Percentiles rank a stretch among this genome's conserved stretches.
phyloP scores from a whole-genome alignment of 768 basidiomycete species.

The Wakefieldia striispora region DNA sequence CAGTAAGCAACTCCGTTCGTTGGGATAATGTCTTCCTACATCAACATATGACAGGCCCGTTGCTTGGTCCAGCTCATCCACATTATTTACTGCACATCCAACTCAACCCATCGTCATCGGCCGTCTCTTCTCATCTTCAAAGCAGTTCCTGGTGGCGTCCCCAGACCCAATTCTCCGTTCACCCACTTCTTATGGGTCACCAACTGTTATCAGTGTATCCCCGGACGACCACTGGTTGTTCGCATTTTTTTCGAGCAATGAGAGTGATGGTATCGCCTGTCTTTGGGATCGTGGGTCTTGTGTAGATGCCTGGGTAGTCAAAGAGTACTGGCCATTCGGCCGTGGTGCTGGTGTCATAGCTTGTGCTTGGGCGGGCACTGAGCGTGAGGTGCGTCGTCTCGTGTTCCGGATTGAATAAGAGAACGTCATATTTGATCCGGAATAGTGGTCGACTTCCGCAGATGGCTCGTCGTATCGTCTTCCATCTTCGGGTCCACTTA shows the following conservation, averaged over 20 bases:
- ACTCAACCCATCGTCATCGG: constrained; percentile 57
- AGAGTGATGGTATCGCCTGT: constrained; percentile 57
- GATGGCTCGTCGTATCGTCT: constrained; percentile 52
- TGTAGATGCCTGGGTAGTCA: constrained; percentile 60
- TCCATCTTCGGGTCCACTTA: constrained; percentile 55
- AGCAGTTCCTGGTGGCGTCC: constrained; percentile 57
- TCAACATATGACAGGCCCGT: constrained; percentile 48
- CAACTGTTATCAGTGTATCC: constrained; percentile 59
- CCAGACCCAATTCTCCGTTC: constrained; percentile 49
- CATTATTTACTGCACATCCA: constrained; percentile 68
- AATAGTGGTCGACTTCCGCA: constrained; percentile 52
- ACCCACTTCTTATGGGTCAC: constrained; percentile 53
- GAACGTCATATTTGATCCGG: neutral
- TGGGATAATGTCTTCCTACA: neutral
- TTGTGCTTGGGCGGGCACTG: constrained; percentile 57
- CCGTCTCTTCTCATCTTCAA: constrained; percentile 68
- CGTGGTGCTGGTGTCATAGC: constrained; percentile 57
- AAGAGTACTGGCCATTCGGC: constrained; percentile 54
- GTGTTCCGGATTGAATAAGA: neutral
- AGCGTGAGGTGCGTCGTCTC: constrained; percentile 52
- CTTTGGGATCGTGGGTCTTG: constrained; percentile 61
- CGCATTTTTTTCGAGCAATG: constrained; percentile 67
- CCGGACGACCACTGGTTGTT: constrained; percentile 64
- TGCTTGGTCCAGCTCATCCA: constrained; percentile 67
- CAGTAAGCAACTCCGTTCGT: too few relatives aligned